Base-by-base conservation (phyloP, 179 eudicot species). In the Heliamphora pulchella region DNA sequence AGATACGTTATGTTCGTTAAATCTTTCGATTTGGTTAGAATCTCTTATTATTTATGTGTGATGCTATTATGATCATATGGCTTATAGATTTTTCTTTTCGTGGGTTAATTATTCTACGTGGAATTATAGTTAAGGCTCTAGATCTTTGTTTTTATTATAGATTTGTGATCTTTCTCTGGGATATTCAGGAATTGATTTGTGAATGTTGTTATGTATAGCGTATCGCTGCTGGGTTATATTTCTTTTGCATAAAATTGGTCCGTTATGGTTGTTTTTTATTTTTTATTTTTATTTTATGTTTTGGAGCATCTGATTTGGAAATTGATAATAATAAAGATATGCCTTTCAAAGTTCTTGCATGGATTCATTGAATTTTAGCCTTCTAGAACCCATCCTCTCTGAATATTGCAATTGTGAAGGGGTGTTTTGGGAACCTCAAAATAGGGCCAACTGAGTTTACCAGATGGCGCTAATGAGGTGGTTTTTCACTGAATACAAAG, bases 281-380 rank as follows among this genome's bases (percentile, higher is more conserved):
- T 31, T 31, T 31, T 31, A 31, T 31, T 31, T 31, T 31, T 31
- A 31, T 31, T 31, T 31, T 31, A 1, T 75, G 78, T 51, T 66
- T 17, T 3, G 1, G 41, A 39, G 41, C 17, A 67, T 31, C 41
- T 8, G 48, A 17, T 50, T 50, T 14, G 63, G 71, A 64, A 63
- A 18, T 15, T 48, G 59, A 53, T 63, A 15, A 66, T 50, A 15
- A 6, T 51, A 55, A 51, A 0, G 20, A 53, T n/a, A 41, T 18
- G 53, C 62, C 62, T 14, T 5, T 68, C 81, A 54, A 15, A n/a
- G 11, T 53, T 68, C 75, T 78, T 78, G 81, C 51, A 44, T 41
- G 63, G 17, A 8, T 78, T 18, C 22, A 13, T 43, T 78, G 6
- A 8, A 41, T 67, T 51, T 22, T 0, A 55, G 39, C 17, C 14